phyloP scores from a whole-genome alignment of 176 grass and related monocot genomes.

The Oryza meridionalis region DNA sequence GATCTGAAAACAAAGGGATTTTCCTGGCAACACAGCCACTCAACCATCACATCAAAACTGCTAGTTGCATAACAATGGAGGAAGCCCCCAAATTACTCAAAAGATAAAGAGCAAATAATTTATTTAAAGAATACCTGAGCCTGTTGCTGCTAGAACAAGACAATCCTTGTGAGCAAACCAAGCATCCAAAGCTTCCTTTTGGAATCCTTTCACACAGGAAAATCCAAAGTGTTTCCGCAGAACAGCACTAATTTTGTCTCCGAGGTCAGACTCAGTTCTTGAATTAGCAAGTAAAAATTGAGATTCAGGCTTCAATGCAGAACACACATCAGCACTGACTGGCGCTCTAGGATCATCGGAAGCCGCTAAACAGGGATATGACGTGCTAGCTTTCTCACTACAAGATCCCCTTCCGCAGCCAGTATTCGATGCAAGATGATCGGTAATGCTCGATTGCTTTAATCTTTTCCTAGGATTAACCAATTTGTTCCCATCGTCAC shows the following conservation, averaged over 20 bases:
- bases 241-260: constrained; percentile 44
- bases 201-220: constrained; percentile 72
- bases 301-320: neutral
- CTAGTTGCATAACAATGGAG: neutral
- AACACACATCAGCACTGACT: neutral
- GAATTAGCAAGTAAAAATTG: neutral
- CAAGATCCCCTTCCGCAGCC: constrained; percentile 23
- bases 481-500: neutral
- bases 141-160: constrained; percentile 89
- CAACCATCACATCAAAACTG: neutral
- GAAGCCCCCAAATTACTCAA: neutral
- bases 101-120: neutral
- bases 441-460: constrained; percentile 72
- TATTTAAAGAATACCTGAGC: constrained; percentile 61
- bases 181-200: constrained; percentile 82
- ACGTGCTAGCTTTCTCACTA: constrained; percentile 19
- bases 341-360: neutral
- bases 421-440: constrained; percentile 45
- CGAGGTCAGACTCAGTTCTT: neutral
- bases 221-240: constrained; percentile 77
- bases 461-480: constrained; percentile 40
- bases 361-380: constrained; percentile 43
- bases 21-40: constrained; percentile 56
- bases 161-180: constrained; percentile 76
- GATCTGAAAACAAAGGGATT: constrained; percentile 95